Conservation (phyloP, 306 rosid genomes). For the Gastrolobium villosum region DNA sequence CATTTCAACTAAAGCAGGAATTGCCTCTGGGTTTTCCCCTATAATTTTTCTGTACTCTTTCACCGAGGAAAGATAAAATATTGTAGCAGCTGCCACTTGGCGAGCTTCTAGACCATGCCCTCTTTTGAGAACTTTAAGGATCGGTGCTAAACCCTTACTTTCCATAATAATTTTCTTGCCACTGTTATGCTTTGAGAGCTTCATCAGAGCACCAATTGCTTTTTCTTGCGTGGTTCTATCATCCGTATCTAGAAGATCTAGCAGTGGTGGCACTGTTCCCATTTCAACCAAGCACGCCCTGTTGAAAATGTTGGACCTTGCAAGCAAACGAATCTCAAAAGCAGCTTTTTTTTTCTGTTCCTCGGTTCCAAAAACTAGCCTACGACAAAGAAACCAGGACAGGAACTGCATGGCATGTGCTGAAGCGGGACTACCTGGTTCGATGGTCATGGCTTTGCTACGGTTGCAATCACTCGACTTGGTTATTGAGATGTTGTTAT, state of each 20-base stretch:
- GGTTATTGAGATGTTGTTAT: slow-evolving; percentile 47
- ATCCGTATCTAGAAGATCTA: slow-evolving; percentile 46
- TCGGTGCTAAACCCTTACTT: slow-evolving; percentile 55
- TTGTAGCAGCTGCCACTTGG: slow-evolving; percentile 66
- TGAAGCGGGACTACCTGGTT: slow-evolving; percentile 50
- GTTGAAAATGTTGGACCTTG: slow-evolving; percentile 70
- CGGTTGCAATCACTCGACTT: slow-evolving; percentile 16
- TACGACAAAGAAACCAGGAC: slow-evolving; percentile 55
- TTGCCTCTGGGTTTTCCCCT: slow-evolving; percentile 61
- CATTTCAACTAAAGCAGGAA: slow-evolving; percentile 61
- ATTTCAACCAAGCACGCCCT: slow-evolving; percentile 65
- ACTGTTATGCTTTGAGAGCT: slow-evolving; percentile 67
- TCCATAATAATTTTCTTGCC: slow-evolving; percentile 63
- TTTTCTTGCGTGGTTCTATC: slow-evolving; percentile 56
- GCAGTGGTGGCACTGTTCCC: slow-evolving; percentile 60
- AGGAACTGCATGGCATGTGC: slow-evolving; percentile 62
- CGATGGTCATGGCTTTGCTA: slow-evolving; percentile 30
- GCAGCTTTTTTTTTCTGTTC: slow-evolving; percentile 72
- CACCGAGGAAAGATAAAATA: slow-evolving; percentile 68
- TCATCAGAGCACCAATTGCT: slow-evolving; percentile 66
- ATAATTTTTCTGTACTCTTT: slow-evolving; percentile 63
- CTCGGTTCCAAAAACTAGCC: slow-evolving; percentile 63
- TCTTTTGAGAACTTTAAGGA: slow-evolving; percentile 57
- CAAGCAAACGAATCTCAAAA: slow-evolving; percentile 64
- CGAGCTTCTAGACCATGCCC: slow-evolving; percentile 65